Base-by-base conservation (phyloP, 768 basidiomycete species). In the Boletus huronensis region DNA sequence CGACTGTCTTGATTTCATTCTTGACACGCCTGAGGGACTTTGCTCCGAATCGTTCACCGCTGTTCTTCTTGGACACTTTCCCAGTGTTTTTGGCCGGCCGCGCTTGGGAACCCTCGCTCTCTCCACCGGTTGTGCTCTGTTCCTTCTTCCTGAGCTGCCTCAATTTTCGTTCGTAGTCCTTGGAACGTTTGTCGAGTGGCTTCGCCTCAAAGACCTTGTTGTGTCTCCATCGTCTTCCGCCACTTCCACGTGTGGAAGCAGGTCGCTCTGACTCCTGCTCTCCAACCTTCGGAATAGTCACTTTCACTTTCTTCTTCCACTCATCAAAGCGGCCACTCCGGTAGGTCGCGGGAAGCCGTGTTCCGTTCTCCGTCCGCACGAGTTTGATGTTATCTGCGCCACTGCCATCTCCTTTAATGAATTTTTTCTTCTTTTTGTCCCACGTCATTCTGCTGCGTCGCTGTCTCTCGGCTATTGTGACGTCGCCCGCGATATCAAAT, bases 371-470 rank as follows among this genome's bases (percentile, higher is more conserved):
- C 0, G 93, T 93, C 61, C 82, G 84, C 62, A 99, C 88, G 60
- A 98, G 79, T 72, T 97, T 98, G 63, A 96, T 79, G 69, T 98
- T 97, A 69, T 98, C 93, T 8, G 93, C 83, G 19, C 93, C 96
- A 41, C 74, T 78, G 11, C 92, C 90, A 52, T 85, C 88, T 5
- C 93, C 92, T 62, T 89, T 83, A 39, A 96, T 77, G 59, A 97
- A 97, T 65, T 88, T 92, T 70, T 97, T 97, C 74, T 91, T 95
- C 75, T 94, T 95, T 65, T 91, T 90, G 72, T 98, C 94, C 97
- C 97, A 99, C 28, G 79, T 86, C 64, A 91, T 67, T 58, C 77
- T 79, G 47, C 26, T 60, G 50, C 85, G 87, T 36, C 81, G 80
- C 53, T 79, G 83, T 48, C 82, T 80, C 32, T 82, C 79, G 21